Evolutionary conservation across 306 rosid genomes (phyloP).

Genomic region (Vicia villosa): DNA sequence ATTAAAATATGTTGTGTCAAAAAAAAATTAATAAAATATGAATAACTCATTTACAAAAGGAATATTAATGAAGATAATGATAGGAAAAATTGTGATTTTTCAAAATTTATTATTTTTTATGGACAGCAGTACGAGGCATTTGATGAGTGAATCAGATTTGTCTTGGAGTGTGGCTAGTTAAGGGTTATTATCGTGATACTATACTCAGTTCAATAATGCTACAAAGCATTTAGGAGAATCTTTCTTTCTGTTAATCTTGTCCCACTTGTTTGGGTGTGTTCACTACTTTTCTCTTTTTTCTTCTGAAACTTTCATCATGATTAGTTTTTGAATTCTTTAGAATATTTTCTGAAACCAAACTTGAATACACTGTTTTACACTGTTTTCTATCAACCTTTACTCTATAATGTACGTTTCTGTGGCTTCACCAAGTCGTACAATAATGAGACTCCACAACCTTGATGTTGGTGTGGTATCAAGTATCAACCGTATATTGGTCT

Average conservation of each 20-base stretch:
- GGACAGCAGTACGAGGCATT: constrained; percentile 30
- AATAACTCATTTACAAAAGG: not conserved
- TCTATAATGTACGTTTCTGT: constrained; percentile 37
- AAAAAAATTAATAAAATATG: not conserved
- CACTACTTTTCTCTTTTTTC: constrained; percentile 21
- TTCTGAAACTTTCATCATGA: constrained; percentile 21
- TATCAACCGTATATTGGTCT: not conserved
- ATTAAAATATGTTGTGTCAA: constrained; percentile 1
- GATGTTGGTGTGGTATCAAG: not conserved
- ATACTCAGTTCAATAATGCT: constrained; percentile 31
- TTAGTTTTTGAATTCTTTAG: constrained; percentile 34
- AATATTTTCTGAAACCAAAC: constrained; percentile 44
- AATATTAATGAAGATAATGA: not conserved
- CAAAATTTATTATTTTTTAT: not conserved
- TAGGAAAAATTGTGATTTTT: not conserved
- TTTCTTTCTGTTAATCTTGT: constrained; percentile 48
- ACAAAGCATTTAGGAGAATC: constrained; percentile 48
- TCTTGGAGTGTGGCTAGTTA: constrained; percentile 28
- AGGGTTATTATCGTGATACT: constrained; percentile 40
- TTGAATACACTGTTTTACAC: constrained; percentile 17
- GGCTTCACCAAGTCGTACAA: constrained; percentile 29
- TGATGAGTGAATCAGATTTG: constrained; percentile 37
- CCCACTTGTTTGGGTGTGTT: constrained; percentile 35
- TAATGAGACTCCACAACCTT: constrained; percentile 17
- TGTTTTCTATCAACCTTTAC: not conserved